A percentile compares a stretch with the other conserved stretches of the same genome.
These are phyloP conservation scores for Maudiozyma barnettii DNA, from an alignment of 805 yeast species.

Conservation along the genomic window DNA sequence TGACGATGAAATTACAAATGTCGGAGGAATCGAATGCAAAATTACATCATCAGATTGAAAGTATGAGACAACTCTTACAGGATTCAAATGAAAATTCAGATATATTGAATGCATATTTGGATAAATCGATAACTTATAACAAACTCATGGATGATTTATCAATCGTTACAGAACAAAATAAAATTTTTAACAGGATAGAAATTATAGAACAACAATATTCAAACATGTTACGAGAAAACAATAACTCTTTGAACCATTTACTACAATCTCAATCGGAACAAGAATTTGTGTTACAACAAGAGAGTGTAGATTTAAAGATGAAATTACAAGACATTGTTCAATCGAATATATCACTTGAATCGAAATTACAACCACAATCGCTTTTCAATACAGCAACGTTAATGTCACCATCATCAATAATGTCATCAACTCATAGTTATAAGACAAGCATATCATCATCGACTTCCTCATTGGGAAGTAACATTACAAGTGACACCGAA, in stretches of 20 bases:
- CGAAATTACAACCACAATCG: neutral
- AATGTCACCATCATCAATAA: neutral
- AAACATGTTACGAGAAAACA: neutral
- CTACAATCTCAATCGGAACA: neutral
- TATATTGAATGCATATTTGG: neutral
- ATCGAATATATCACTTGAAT: neutral
- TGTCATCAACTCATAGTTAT: neutral
- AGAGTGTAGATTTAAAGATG: neutral
- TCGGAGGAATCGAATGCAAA: neutral
- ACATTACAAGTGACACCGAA: neutral
- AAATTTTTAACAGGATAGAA: neutral
- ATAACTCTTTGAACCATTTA: neutral
- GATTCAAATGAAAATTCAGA: neutral
- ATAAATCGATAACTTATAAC: neutral
- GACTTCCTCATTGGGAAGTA: neutral
- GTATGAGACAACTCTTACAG: neutral
- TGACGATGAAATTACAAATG: neutral
- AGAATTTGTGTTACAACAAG: neutral
- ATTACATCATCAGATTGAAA: conserved; percentile 14
- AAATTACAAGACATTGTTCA: neutral
- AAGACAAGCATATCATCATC: neutral
- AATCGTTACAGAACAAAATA: neutral
- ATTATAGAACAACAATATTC: neutral
- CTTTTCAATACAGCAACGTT: neutral
- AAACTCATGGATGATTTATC: neutral